phyloP scores from a whole-genome alignment of 352 stramenopile species.

The Thraustochytrium striatum region DNA sequence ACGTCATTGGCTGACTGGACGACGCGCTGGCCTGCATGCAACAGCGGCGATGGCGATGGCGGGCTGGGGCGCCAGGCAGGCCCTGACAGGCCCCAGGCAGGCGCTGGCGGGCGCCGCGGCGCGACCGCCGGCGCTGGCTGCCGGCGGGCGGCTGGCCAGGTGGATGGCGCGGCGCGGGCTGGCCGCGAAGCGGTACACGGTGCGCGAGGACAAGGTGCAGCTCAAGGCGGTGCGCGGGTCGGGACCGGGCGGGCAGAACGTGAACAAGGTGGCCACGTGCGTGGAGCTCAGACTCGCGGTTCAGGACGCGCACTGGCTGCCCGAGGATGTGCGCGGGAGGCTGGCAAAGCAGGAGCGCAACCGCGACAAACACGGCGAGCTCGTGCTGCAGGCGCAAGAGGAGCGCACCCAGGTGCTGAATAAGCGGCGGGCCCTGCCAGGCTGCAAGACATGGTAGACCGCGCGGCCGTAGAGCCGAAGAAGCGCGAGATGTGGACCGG shows the following conservation, averaged over 20 bases:
- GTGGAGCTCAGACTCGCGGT: slow-evolving; percentile 24
- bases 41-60: too few species aligned
- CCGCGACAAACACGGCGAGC: slow-evolving; percentile 51
- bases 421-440: slow-evolving; percentile 48
- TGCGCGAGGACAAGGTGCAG: slow-evolving; percentile 20
- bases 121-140: background rate
- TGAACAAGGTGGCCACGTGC: slow-evolving; percentile 50
- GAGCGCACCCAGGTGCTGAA: slow-evolving; percentile 53
- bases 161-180: background rate
- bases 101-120: background rate
- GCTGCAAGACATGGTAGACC: slow-evolving; percentile 52
- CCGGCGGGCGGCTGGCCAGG: background rate
- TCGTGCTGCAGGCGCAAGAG: slow-evolving; percentile 50
- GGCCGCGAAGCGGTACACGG: slow-evolving; percentile 5
- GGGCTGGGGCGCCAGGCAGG: too few species aligned
- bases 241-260: slow-evolving; percentile 42
- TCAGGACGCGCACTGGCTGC: slow-evolving; percentile 34
- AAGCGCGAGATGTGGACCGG: background rate
- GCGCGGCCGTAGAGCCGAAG: slow-evolving; percentile 47
- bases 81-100: too few species aligned
- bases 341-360: slow-evolving; percentile 50
- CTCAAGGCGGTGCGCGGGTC: slow-evolving; percentile 48
- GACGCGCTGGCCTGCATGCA: too few species aligned
- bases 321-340: slow-evolving; percentile 46
- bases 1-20: too few species aligned